phyloP scores from a whole-genome alignment of 257 asterid genomes.

The Lantana camara region DNA sequence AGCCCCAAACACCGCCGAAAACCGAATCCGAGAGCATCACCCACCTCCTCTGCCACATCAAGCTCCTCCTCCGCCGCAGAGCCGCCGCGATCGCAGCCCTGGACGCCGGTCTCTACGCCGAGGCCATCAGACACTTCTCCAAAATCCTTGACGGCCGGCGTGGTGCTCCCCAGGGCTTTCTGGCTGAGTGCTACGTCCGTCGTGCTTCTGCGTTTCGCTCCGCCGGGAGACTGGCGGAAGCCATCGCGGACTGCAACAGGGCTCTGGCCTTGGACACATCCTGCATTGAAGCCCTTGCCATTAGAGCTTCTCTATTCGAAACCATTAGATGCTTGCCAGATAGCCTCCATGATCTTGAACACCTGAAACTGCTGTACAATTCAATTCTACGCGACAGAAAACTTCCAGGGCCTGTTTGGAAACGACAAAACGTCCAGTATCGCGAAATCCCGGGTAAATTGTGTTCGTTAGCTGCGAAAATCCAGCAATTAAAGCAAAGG shows the following conservation, averaged over 20 bases:
- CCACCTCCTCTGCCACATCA: slow-evolving; percentile 69
- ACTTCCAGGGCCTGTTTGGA: slow-evolving; percentile 86
- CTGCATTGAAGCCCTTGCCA: slow-evolving; percentile 71
- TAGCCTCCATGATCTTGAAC: slow-evolving; percentile 93
- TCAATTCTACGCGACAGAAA: slow-evolving; percentile 77
- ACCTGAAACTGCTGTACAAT: slow-evolving; percentile 80
- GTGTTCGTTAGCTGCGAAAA: slow-evolving; percentile 76
- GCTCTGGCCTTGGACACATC: slow-evolving; percentile 87
- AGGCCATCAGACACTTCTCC: slow-evolving; percentile 73
- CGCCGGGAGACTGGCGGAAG: slow-evolving; percentile 66
- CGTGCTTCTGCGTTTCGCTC: slow-evolving; percentile 63
- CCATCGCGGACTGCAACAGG: slow-evolving; percentile 74
- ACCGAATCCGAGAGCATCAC: slow-evolving; percentile 66
- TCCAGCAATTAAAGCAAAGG: slow-evolving; percentile 77
- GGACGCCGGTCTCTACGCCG: slow-evolving; percentile 67
- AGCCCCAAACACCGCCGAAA: slow-evolving; percentile 43
- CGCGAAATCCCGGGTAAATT: slow-evolving; percentile 89
- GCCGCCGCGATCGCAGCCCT: slow-evolving; percentile 78
- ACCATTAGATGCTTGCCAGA: slow-evolving; percentile 78
- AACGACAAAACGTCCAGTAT: slow-evolving; percentile 73
- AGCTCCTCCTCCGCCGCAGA: slow-evolving; percentile 70
- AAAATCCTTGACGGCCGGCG: slow-evolving; percentile 79
- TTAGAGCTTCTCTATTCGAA: slow-evolving; percentile 75
- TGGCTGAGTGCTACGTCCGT: slow-evolving; percentile 67
- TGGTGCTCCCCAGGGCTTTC: slow-evolving; percentile 70